phyloP scores from a whole-genome alignment of 768 basidiomycete genomes.

The Solioccasus polychromus region DNA sequence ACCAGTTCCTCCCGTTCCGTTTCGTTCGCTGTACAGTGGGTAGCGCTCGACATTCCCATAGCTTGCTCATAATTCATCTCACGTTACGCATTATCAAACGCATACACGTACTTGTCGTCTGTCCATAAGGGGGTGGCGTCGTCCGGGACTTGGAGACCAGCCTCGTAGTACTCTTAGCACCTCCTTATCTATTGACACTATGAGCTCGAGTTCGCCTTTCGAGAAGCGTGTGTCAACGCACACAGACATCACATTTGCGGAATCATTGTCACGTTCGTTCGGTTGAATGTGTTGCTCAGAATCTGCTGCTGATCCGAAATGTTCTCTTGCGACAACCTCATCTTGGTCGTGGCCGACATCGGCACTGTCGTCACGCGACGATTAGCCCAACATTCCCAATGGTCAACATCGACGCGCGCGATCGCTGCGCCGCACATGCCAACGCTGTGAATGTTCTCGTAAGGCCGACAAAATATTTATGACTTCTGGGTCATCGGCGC shows the following conservation, averaged over 20 bases:
- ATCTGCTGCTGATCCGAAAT: background rate
- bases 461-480: too few species aligned
- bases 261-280: conserved; percentile 1
- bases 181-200: background rate
- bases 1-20: conserved; percentile 3
- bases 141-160: background rate
- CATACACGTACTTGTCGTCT: conserved; percentile 1
- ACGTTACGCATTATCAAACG: background rate
- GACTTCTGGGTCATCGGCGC: too few species aligned
- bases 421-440: conserved; percentile 37
- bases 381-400: too few species aligned
- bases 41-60: background rate
- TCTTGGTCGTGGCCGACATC: background rate
- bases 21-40: background rate
- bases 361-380: background rate
- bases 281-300: background rate
- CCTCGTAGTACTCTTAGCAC: background rate
- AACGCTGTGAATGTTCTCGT: conserved; percentile 62
- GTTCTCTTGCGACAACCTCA: background rate
- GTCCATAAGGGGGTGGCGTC: background rate
- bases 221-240: background rate
- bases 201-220: too few species aligned
- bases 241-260: background rate
- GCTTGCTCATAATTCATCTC: background rate
- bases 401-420: too few species aligned